phyloP scores from a whole-genome alignment of 2,329 filamentous ascomycete species.

The Epichloe uncinata region DNA sequence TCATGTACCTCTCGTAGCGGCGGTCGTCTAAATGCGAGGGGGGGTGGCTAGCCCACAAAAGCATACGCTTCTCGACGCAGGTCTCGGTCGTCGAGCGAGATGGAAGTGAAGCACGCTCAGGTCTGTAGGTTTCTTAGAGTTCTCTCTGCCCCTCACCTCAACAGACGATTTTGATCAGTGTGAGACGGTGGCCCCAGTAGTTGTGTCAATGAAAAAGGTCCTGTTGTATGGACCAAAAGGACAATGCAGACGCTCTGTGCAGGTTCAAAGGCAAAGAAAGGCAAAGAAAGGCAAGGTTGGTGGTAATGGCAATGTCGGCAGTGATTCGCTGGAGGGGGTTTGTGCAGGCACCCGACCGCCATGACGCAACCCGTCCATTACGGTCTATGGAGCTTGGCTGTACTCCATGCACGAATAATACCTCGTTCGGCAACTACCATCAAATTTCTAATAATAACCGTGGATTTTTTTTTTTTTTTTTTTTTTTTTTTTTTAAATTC shows the following conservation, averaged over 20 bases:
- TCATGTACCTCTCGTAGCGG: background rate
- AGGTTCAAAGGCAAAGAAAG: background rate
- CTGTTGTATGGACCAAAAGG: background rate
- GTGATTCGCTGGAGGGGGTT: background rate
- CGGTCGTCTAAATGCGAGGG: background rate
- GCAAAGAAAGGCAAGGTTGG: background rate
- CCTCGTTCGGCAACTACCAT: background rate
- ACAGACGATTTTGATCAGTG: background rate
- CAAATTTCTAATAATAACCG: background rate
- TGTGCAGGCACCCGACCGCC: conserved; percentile 17
- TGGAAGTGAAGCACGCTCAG: background rate
- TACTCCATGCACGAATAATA: too few species aligned
- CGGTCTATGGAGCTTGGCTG: too few species aligned
- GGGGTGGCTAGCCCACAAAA: too few species aligned
- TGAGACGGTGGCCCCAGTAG: background rate
- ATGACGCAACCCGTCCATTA: conserved; percentile 18
- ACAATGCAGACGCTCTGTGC: background rate
- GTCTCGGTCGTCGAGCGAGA: background rate
- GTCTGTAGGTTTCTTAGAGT: background rate
- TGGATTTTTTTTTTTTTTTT: background rate
- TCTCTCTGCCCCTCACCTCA: background rate
- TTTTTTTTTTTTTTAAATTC: background rate
- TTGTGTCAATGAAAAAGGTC: background rate
- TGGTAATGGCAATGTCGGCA: background rate
- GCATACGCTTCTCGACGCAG: background rate